Evolutionary conservation across 352 stramenopile genomes (phyloP), one percentile per base, ranked within the genome.

Genomic region (Pythium biforme): DNA sequence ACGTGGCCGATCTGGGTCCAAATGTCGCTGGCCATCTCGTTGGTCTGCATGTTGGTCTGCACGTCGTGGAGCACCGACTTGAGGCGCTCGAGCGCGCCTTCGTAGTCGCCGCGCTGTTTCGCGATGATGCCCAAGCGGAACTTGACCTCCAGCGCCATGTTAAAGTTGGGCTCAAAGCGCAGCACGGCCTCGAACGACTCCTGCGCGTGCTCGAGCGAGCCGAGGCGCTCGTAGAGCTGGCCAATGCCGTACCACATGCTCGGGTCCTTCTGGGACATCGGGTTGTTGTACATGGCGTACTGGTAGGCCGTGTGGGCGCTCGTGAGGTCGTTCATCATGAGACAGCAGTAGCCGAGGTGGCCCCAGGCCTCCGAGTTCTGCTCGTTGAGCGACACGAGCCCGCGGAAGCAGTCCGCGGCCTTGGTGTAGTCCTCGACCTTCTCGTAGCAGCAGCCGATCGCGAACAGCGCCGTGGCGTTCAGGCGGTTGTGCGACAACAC

Each of bases 231-330:
- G 65, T 94, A 94, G 52, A 94, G 78, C 72, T 92, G 83, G 10
- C 85, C 85, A 49, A 94, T 94, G 62, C 85, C 85, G 70, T 92
- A 94, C 85, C 85, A 94, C 76, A 94, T 88, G 66, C 86, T 92
- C 20, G 85, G 83, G 58, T 94, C 85, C 64, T 91, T 90, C 69
- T 94, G 83, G 41, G 83, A 92, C 76, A 87, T 89, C 8, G 85
- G 85, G 69, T 92, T 94, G 76, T 94, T 91, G 76, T 92, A 94
- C 83, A 94, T 92, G 53, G 85, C 85, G 68, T 94, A 92, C 69
- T 94, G 85, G 68, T 94, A 94, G 31, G 85, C 85, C 60, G 85
- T 92, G 72, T 94, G 83, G 4, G 85, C 85, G 62, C 84, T 94
- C 69, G 82, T 89, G 57, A 94, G 81, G 66, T 94, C 83, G 75